Base-by-base conservation (phyloP, 768 basidiomycete genomes). In the Lentinula edodes region DNA sequence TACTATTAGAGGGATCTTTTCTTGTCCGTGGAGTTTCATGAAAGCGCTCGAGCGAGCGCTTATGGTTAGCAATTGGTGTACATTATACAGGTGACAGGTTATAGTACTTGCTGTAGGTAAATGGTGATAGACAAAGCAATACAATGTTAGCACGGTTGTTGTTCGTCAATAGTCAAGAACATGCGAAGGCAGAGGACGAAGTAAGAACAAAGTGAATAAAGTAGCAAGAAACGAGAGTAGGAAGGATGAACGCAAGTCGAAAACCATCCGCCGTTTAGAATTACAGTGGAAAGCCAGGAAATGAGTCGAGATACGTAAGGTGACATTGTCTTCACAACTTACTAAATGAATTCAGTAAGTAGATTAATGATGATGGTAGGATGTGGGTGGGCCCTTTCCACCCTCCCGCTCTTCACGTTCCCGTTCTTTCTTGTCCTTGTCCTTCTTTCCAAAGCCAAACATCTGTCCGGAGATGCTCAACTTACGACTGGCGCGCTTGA, bases 391-490 rank as follows among this genome's bases (percentile, higher is more conserved):
- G 3, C 51, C 39, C 50, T 52, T 51, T 16, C 60, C 60, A 53
- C 28, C 7, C 34, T 61, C 60, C 32, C 50, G 52, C 43, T 59
- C 58, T 20, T 56, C 56, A 23, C 56, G 35, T n/a, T 58, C 56
- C 10, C 45, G 39, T 52, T 52, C 76, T 63, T 72, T 74, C 23
- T 78, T 77, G 65, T 74, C 75, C 68, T 78, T 79, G 38, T 76
- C 70, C 70, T 74, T 79, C 72, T 73, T 81, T 71, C 78, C 80
- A 75, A 78, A 82, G 53, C 61, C 61, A 15, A 82, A 74, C 65
- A 84, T 83, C 53, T 86, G 83, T 54, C 82, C 78, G 23, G 80
- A 80, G 61, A 91, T 70, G 70, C 90, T 91, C 72, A 91, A 72
- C 74, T 91, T 91, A 60, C 88, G 77, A 67, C 75, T 80, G 62